Conservation (phyloP, 495 filamentous ascomycete genomes). For the Echria macrotheca region DNA sequence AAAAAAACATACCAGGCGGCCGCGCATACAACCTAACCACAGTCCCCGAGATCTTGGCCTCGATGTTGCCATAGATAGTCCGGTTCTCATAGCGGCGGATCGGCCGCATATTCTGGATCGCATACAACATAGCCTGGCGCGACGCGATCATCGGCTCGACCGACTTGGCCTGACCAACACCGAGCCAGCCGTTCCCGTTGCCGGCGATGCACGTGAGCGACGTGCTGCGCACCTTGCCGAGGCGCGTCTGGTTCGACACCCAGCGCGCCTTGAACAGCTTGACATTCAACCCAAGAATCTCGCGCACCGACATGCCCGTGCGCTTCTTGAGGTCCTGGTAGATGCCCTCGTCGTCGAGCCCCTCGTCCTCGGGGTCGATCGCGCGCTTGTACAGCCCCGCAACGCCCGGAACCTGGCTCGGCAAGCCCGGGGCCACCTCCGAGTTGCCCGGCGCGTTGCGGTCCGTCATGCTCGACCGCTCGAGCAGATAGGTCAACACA, state of each 20-base stretch:
- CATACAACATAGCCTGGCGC: slow-evolving; percentile 63
- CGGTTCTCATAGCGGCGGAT: slow-evolving; percentile 83
- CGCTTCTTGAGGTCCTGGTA: slow-evolving; percentile 54
- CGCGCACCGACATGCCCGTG: slow-evolving; percentile 57
- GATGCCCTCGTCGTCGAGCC: slow-evolving; percentile 35
- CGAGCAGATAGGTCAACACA: slow-evolving; percentile 37
- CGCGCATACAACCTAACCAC: slow-evolving; percentile 72
- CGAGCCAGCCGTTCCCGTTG: slow-evolving; percentile 76
- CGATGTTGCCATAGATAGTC: slow-evolving; percentile 82
- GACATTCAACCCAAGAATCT: slow-evolving; percentile 50
- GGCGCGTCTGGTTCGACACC: slow-evolving; percentile 89
- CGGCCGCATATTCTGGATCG: slow-evolving; percentile 81
- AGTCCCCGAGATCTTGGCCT: slow-evolving; percentile 78
- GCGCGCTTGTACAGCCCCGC: slow-evolving; percentile 44
- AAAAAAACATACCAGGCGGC: slow-evolving; percentile 68
- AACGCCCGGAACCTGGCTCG: slow-evolving; percentile 40
- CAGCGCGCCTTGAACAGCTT: slow-evolving; percentile 65
- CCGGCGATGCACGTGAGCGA: slow-evolving; percentile 75
- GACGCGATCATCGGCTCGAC: slow-evolving; percentile 60
- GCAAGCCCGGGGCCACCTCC: slow-evolving; percentile 37
- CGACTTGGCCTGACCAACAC: slow-evolving; percentile 84
- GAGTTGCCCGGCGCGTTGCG: slow-evolving; percentile 30
- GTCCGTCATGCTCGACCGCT: slow-evolving; percentile 35
- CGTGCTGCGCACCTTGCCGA: slow-evolving; percentile 76
- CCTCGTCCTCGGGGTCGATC: slow-evolving; percentile 37